These are phyloP conservation scores for Rosa hybrid DNA, from an alignment of 331 rosid genomes.

Conservation along the genomic window DNA sequence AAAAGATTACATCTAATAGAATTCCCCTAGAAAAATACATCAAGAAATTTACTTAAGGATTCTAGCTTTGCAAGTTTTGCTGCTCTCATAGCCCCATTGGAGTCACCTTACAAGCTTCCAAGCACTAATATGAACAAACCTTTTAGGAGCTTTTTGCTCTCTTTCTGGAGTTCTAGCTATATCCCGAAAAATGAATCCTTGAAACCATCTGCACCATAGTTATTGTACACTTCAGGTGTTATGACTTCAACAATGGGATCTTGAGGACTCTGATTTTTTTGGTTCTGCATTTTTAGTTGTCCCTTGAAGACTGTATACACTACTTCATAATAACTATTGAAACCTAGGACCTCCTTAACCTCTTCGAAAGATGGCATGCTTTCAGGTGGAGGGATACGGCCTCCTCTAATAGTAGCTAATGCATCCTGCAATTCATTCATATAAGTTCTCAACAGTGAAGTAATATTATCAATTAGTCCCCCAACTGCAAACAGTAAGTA, in stretches of 20 bases:
- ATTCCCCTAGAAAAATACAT: no score
- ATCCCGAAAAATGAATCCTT: slow-evolving; percentile 62
- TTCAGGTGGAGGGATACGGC: slow-evolving; percentile 90
- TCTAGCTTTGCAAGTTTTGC: no score
- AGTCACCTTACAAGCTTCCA: no score
- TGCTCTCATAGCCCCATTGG: no score
- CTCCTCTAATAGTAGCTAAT: slow-evolving; percentile 75
- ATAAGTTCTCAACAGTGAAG: background rate
- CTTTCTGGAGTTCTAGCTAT: no score
- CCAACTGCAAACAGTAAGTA: slow-evolving; percentile 43
- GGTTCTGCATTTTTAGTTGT: slow-evolving; percentile 57
- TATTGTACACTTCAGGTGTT: slow-evolving; percentile 87
- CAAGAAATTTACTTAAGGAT: no score
- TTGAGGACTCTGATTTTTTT: slow-evolving; percentile 57
- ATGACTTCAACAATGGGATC: slow-evolving; percentile 82
- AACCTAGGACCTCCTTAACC: slow-evolving; percentile 83
- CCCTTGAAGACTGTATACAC: slow-evolving; percentile 54
- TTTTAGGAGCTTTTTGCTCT: no score
- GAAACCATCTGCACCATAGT: slow-evolving; percentile 65
- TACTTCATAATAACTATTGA: slow-evolving; percentile 84
- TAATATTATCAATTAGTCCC: slow-evolving; percentile 20
- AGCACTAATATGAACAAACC: no score
- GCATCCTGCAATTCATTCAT: slow-evolving; percentile 59
- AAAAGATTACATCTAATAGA: no score
- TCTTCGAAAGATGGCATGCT: slow-evolving; percentile 94